Conservation (phyloP, 2,329 filamentous ascomycete genomes). For the Tolypocladium tundrense region DNA sequence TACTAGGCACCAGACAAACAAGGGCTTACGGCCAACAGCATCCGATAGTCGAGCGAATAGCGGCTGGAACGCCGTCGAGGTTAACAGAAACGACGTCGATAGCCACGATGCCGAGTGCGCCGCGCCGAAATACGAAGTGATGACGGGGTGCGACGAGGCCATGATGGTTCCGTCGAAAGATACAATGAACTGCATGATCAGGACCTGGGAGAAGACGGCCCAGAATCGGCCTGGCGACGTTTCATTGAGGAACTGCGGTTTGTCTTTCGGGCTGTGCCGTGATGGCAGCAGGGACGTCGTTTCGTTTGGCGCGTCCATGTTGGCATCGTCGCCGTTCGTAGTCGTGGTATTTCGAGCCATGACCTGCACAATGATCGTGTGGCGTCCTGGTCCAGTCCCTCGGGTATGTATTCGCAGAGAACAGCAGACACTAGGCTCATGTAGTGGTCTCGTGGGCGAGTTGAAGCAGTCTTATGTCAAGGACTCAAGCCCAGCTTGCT, state of each 20-base stretch:
- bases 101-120: slow-evolving; percentile 76
- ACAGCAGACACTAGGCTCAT: too few species aligned
- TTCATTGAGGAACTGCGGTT: slow-evolving; percentile 23
- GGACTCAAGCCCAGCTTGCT: too few species aligned
- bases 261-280: too few species aligned
- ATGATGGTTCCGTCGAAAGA: slow-evolving; percentile 73
- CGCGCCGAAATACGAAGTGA: slow-evolving; percentile 68
- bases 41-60: slow-evolving; percentile 66
- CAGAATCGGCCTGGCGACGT: slow-evolving; percentile 44
- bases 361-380: too few species aligned
- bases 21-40: slow-evolving; percentile 55
- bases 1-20: slow-evolving; percentile 53
- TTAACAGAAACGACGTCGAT: slow-evolving; percentile 67
- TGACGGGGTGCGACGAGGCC: slow-evolving; percentile 71
- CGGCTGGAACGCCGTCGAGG: slow-evolving; percentile 66
- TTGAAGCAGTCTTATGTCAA: too few species aligned
- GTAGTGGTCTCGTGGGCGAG: too few species aligned
- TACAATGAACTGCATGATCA: slow-evolving; percentile 45
- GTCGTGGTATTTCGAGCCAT: too few species aligned
- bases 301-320: too few species aligned
- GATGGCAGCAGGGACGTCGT: too few species aligned
- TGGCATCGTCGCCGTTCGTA: too few species aligned
- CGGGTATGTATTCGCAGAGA: too few species aligned
- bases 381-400: too few species aligned
- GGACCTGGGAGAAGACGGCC: slow-evolving; percentile 49